A percentile compares a stretch with the other conserved stretches of the same genome.
Conservation (phyloP, 1,284 basidiomycete genomes). For the Trametes polyzona region DNA sequence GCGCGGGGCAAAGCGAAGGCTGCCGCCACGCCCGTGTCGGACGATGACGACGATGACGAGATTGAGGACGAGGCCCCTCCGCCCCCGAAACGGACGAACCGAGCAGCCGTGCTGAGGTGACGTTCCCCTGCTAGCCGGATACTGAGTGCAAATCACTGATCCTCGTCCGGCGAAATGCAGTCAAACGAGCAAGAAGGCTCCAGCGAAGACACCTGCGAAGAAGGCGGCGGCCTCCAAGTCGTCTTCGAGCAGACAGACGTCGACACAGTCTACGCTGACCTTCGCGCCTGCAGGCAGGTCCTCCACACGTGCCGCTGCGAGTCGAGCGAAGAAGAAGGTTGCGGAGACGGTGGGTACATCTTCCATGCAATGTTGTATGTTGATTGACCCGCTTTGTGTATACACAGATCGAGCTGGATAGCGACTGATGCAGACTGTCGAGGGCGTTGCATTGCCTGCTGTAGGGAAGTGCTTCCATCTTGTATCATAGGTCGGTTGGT, state of each 20-base stretch:
- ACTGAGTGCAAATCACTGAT: not conserved
- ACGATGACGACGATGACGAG: constrained; percentile 63
- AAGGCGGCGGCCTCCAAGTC: constrained; percentile 41
- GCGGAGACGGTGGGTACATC: constrained; percentile 32
- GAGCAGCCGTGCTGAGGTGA: constrained; percentile 67
- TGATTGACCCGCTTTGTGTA: not conserved
- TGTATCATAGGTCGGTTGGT: not conserved
- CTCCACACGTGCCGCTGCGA: constrained; percentile 34
- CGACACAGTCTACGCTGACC: constrained; percentile 60
- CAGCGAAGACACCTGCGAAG: constrained; percentile 58
- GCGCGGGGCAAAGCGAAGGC: constrained; percentile 54
- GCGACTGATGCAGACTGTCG: constrained; percentile 15
- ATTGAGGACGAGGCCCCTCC: constrained; percentile 56
- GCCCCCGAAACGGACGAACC: constrained; percentile 61
- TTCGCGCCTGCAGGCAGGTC: constrained; percentile 67
- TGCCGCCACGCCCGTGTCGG: constrained; percentile 26
- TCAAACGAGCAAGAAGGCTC: constrained; percentile 49
- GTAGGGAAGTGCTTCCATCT: constrained; percentile 4
- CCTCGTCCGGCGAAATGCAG: constrained; percentile 22
- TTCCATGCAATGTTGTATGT: no score
- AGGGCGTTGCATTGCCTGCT: not conserved
- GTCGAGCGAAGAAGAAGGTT: constrained; percentile 32
- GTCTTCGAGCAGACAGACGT: constrained; percentile 33
- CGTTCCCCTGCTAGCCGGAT: constrained; percentile 10
- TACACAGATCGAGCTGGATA: constrained; percentile 30